Conservation (phyloP, 1,139 yeast species). For the Pneumocystis jirovecii region DNA sequence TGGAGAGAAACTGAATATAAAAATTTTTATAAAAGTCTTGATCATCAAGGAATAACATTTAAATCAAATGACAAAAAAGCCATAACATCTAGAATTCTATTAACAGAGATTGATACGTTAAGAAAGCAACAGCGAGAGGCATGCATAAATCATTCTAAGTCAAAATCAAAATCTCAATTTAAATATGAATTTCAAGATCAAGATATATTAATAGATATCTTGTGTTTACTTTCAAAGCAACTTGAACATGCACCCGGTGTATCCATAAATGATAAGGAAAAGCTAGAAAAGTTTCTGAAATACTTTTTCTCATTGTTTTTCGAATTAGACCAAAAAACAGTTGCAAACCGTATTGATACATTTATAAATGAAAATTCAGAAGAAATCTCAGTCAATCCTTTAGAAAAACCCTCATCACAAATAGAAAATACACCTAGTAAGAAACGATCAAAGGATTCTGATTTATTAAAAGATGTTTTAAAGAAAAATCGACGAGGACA, state of each 20-base stretch:
- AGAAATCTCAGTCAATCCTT: constrained; percentile 15
- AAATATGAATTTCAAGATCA: constrained; percentile 50
- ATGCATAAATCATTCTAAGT: constrained; percentile 59
- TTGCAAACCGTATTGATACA: constrained; percentile 5
- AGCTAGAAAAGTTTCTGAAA: constrained; percentile 55
- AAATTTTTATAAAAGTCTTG: constrained; percentile 81
- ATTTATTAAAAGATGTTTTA: constrained; percentile 53
- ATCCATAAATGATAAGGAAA: constrained; percentile 68
- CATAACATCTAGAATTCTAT: constrained; percentile 73
- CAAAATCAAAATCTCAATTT: constrained; percentile 77
- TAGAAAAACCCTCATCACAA: constrained; percentile 9
- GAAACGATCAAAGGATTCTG: neutral
- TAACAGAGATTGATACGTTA: constrained; percentile 82
- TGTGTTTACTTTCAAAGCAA: constrained; percentile 54
- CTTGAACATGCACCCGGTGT: constrained; percentile 53
- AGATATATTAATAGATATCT: constrained; percentile 58
- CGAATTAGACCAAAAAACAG: constrained; percentile 27
- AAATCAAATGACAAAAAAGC: constrained; percentile 91
- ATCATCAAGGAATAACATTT: constrained; percentile 87
- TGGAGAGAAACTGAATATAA: constrained; percentile 98
- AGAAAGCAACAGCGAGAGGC: constrained; percentile 75
- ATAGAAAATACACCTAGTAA: neutral
- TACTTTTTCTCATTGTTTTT: constrained; percentile 59
- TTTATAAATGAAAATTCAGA: constrained; percentile 16
- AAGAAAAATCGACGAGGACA: constrained; percentile 39